Base-by-base conservation (phyloP, 495 filamentous ascomycete genomes). In the Lindgomyces ingoldianus region DNA sequence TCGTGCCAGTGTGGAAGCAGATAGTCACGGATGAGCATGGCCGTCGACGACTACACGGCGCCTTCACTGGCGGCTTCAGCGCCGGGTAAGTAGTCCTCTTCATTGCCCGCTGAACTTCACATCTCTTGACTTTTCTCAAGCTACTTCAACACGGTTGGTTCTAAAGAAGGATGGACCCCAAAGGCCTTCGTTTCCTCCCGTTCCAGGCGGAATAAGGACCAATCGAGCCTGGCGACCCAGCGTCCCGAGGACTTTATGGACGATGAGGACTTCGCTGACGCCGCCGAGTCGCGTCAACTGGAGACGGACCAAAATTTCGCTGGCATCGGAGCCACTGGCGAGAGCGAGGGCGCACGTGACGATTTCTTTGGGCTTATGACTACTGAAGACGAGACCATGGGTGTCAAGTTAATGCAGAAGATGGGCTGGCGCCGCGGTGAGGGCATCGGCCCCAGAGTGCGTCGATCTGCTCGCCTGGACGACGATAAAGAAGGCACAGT, bases 361-460 rank as follows among this genome's bases (percentile, higher is more conserved):
- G 80, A 83, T 30, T 77, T 96, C 26, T 85, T 91, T 77, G 92
- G 91, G 70, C 72, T 97, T 0, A 84, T 97, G 67, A 85, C 84
- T 42, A 77, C 81, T 9, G 82, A 83, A 11, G 91, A 91, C 19
- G 91, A 96, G 57, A 97, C 91, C 0, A 93, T 96, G 83, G 94
- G 94, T 14, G 82, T 89, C 21, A 95, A 91, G 68, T 78, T 98
- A 3, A 76, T 97, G 65, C 90, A 89, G 74, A 90, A 84, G 71
- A 98, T 98, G 95, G 94, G 94, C 12, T 98, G 95, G 94, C 88
- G 88, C 62, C 89, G 92, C 55, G 94, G 92, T 0, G 92, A 97
- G 73, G 94, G 95, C 0, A 83, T 98, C 53, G 95, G 94, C 1
- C 91, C 92, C 29, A 96, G 90, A 72, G 78, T 96, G n/a, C 85